These are phyloP conservation scores for Coprinopsis cinerea DNA, from an alignment of 768 basidiomycete species.

Conservation along the genomic window DNA sequence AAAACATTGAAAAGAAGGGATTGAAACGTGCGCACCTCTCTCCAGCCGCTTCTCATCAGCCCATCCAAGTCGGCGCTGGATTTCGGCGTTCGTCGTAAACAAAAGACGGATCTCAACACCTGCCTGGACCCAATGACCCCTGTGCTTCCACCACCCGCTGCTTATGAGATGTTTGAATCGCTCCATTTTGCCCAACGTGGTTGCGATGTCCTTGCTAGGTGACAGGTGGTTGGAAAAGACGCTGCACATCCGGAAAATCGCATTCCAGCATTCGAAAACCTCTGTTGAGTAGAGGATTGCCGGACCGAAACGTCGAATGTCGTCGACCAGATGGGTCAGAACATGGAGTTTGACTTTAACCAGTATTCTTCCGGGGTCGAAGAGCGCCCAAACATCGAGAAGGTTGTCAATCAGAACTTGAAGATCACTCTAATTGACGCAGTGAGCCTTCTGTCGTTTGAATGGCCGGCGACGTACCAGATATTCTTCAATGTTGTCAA, in stretches of 20 bases:
- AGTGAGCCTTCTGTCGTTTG: too few relatives aligned
- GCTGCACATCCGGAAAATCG: constrained; percentile 28
- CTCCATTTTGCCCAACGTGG: constrained; percentile 3
- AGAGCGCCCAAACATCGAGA: constrained; percentile 16
- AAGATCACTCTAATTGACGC: constrained; percentile 17
- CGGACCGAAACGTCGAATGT: constrained; percentile 29
- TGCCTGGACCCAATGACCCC: neutral
- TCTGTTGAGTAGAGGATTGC: constrained; percentile 30
- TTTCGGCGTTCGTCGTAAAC: neutral
- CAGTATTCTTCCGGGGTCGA: constrained; percentile 22
- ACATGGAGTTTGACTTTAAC: constrained; percentile 29
- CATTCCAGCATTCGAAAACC: constrained; percentile 33
- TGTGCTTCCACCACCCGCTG: constrained; percentile 5
- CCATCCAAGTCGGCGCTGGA: constrained; percentile 1
- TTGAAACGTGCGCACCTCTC: neutral
- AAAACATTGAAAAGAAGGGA: neutral
- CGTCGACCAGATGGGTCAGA: constrained; percentile 21
- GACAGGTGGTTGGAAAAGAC: constrained; percentile 17
- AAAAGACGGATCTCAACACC: neutral
- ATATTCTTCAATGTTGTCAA: constrained; percentile 22
- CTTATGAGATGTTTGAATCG: constrained; percentile 4
- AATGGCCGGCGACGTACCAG: constrained; percentile 21
- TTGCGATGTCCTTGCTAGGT: constrained; percentile 7
- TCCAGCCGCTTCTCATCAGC: neutral
- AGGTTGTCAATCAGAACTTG: constrained; percentile 16